Conservation (phyloP, 2,329 filamentous ascomycete species). For the Stachybotrys elegans region DNA sequence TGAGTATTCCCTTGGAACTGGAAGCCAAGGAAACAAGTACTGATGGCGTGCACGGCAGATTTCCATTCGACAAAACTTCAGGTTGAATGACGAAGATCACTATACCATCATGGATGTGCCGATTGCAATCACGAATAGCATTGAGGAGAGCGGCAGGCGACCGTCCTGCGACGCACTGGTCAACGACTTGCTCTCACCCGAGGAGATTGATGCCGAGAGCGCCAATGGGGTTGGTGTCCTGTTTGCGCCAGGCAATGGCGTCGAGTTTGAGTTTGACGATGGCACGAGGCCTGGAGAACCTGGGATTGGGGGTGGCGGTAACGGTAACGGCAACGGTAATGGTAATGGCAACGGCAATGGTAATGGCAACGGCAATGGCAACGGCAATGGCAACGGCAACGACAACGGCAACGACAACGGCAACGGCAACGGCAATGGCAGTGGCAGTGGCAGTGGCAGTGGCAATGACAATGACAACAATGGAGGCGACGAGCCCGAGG, state of each 20-base stretch:
- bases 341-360: neutral
- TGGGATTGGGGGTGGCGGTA: neutral
- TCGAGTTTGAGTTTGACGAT: conserved; percentile 27
- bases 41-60: conserved; percentile 36
- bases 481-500: neutral
- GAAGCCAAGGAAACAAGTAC: neutral
- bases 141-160: conserved; percentile 37
- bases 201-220: conserved; percentile 35
- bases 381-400: neutral
- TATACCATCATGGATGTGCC: conserved; percentile 70
- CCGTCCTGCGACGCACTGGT: conserved; percentile 44
- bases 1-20: conserved; percentile 20
- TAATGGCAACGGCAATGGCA: neutral
- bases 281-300: too few relatives aligned
- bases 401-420: neutral
- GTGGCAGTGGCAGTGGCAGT: neutral
- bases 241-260: conserved; percentile 48
- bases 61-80: conserved; percentile 66
- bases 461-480: neutral
- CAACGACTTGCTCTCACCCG: conserved; percentile 44
- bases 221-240: conserved; percentile 41
- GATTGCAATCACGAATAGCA: conserved; percentile 62
- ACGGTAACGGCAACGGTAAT: neutral
- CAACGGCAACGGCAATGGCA: neutral
- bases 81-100: conserved; percentile 56